Evolutionary conservation across 805 yeast genomes (phyloP), one percentile per base, ranked within the genome.

Genomic region (Saturnispora serradocipensis): DNA sequence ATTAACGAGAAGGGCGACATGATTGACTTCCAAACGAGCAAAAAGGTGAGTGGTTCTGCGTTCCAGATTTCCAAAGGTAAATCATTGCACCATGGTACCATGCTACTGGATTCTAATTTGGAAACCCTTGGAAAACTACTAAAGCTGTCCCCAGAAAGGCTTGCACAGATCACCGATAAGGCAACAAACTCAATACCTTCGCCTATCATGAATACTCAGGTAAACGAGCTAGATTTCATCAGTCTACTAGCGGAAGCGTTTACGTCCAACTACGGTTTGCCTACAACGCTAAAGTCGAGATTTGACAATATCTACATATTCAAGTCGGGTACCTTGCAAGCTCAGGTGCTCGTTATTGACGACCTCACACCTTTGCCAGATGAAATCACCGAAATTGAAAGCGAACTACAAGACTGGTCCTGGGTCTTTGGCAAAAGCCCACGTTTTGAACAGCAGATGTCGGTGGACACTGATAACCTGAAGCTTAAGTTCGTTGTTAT

Each of bases 21-120:
- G 28, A 73, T 82, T 9, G 76, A 80, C 16, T 60, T 54, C 1
- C 61, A 60, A 15, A 69, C 67, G 1, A 69, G 64, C 24, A 61
- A 66, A 3, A 93, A 93, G 62, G 80, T 93, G 4, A 85, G 96
- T 59, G 99, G 99, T 0, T 86, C 96, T 7, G 97, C 99, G 0
- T 93, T 79, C 67, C 90, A 90, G 63, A 73, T 93, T 32, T 82
- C 95, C 5, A 75, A 77, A 46, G 90, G 93, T 0, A 80, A 81
- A 58, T 81, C 96, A 6, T 84, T 90, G 58, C 99, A 93, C 63
- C 99, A 93, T 69, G 99, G 97, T 0, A 93, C 99, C 0, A 87
- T 93, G 96, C 72, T 93, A 7, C 70, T 93, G 24, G 69, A 77
- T 50, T 81, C 95, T 42, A 72, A 81, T 38, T 67, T 93, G 25